Base-by-base conservation (phyloP, 305 asterid species). In the Stenogyne calaminthoides region DNA sequence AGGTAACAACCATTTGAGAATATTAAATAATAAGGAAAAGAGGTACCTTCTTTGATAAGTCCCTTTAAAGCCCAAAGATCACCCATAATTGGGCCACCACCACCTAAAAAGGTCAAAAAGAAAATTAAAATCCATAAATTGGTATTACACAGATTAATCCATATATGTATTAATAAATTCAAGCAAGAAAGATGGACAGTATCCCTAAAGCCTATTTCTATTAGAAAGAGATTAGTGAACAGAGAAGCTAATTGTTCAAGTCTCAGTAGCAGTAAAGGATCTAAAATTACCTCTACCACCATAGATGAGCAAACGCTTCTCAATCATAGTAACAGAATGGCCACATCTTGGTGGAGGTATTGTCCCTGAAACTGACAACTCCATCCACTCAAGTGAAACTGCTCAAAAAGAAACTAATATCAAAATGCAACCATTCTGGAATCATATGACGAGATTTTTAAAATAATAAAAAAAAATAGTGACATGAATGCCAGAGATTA, bases 11-110 rank as follows among this genome's bases (percentile, higher is more conserved):
- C 9, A 7, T 54, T 71, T 71, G 44, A 64, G 44, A 65, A 25
- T 65, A 39, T 47, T 29, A 62, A 42, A 16, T 40, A 63, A 74
- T 57, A 37, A 54, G 64, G 25, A 60, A 51, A n/a, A 39, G 32
- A 63, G 14, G 57, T 82, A 90, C 98, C 99, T 82, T 91, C 99
- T 80, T 86, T 93, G 68, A 88, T 80, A 36, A 95, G 91, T 75
- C 99, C 99, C 86, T 95, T 90, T 71, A 92, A 74, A 81, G 99
- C 99, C 98, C 99, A 95, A 39, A 95, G 84, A 83, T 92, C 99
- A 70, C 92, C 97, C 99, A 95, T 89, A 78, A 95, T 95, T 73
- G 98, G 96, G 51, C 96, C 97, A 51, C 98, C 97, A 66, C 98
- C 98, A 70, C 99, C 99, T 95, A 83, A 66, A 77, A 74, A 58